Base-by-base conservation (phyloP, 768 basidiomycete genomes). In the Podaxis sp. region DNA sequence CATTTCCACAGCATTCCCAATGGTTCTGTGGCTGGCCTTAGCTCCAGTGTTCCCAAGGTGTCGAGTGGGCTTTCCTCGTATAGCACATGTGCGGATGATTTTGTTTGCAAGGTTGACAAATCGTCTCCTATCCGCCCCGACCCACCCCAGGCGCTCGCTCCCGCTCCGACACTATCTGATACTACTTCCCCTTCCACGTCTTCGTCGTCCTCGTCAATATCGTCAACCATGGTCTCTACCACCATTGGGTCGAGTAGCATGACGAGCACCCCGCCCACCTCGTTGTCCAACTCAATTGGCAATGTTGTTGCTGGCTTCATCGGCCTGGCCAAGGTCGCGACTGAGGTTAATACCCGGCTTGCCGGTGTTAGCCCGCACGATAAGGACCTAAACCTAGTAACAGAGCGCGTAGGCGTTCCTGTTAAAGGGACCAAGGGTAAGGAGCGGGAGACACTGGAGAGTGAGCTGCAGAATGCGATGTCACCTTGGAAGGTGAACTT, bases 261-360 rank as follows among this genome's bases (percentile, higher is more conserved):
- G 14, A 71, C 79, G 61, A 84, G 82, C 67, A 86, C 82, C 9
- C 85, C 84, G 4, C 83, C 82, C 11, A 86, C 84, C 16, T 85
- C 85, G 4, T 71, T 77, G 58, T 82, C 73, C 36, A 77, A 76
- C 67, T 84, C 72, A 3, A 72, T 83, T 10, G 79, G 79, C 16
- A 78, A 77, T 59, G 77, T 68, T 21, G 73, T 79, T 42, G 72
- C 74, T 48, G 76, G 76, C 7, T 73, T 80, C 52, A 67, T 79
- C 57, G 72, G 72, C n/a, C 67, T 75, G 18, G 64, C 71, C 7
- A 75, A 71, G 47, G 66, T 72, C 27, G 68, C 67, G 48, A 65
- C 63, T 11, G 71, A 71, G 36, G 58, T 71, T 36, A 69, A 68
- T 51, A 65, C 67, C 11, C 62, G 63, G 18, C 57, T 64, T 16